A percentile compares a stretch with the other conserved stretches of the same genome.
Evolutionary conservation across 768 basidiomycete species (phyloP).

Genomic region (Tricholoma sp.): DNA sequence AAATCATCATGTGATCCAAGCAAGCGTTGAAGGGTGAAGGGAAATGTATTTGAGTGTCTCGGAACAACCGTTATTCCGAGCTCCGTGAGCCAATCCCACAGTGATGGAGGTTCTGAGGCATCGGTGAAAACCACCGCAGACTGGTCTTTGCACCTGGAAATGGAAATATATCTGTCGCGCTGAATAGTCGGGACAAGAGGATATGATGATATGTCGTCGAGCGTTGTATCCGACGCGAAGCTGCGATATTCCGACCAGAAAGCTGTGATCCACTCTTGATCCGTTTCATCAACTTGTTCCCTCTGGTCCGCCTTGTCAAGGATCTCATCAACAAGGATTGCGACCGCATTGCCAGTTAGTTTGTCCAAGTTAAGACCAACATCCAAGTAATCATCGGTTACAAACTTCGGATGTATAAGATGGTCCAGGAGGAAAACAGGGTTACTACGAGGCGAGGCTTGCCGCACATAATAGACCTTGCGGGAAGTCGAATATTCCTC

Average conservation of each 20-base stretch:
- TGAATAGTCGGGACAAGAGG: constrained; percentile 28
- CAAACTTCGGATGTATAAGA: neutral
- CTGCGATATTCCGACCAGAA: constrained; percentile 25
- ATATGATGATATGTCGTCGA: constrained; percentile 20
- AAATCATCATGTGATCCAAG: neutral
- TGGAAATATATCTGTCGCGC: constrained; percentile 22
- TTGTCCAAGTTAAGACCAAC: neutral
- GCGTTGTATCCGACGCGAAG: constrained; percentile 7
- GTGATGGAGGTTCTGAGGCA: constrained; percentile 9
- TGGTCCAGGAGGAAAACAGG: neutral
- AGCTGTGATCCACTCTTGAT: constrained; percentile 19
- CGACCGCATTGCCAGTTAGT: neutral
- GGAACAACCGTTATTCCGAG: constrained; percentile 19
- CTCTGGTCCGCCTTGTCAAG: neutral
- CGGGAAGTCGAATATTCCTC: neutral
- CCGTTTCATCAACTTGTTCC: constrained; percentile 6
- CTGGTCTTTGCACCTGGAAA: constrained; percentile 19
- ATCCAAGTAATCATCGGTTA: neutral
- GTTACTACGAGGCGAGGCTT: neutral
- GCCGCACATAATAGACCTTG: neutral
- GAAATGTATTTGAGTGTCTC: constrained; percentile 8
- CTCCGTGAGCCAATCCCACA: constrained; percentile 12
- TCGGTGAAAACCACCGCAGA: constrained; percentile 17
- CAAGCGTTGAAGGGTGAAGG: constrained; percentile 7
- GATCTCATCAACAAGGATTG: neutral